Percentiles rank a stretch among this genome's conserved stretches.
Evolutionary conservation across 495 filamentous ascomycete species (phyloP).

Genomic region (Lindgomyces ingoldianus): DNA sequence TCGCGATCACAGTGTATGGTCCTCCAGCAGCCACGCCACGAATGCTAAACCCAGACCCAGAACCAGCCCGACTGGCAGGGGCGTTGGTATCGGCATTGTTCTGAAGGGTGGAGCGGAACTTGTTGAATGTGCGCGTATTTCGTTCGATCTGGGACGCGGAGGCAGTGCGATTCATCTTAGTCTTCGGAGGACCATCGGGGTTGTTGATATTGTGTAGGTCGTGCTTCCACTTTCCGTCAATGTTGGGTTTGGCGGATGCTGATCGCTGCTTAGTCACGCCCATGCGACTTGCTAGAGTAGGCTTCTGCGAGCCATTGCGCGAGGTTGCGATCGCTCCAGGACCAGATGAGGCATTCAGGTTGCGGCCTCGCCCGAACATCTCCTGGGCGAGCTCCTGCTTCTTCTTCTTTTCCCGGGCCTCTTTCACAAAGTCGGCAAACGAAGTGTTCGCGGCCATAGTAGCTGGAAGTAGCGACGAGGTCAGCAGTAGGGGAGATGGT

Average conservation of each 20-base stretch:
- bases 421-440: slow-evolving; percentile 29
- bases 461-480: neutral
- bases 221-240: slow-evolving; percentile 37
- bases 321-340: slow-evolving; percentile 6
- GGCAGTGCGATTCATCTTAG: slow-evolving; percentile 28
- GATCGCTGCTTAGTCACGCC: slow-evolving; percentile 29
- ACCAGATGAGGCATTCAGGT: slow-evolving; percentile 5
- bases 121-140: slow-evolving; percentile 36
- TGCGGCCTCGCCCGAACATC: slow-evolving; percentile 36
- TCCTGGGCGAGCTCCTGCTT: slow-evolving; percentile 35
- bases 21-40: slow-evolving; percentile 66
- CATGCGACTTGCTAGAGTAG: slow-evolving; percentile 29
- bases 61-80: slow-evolving; percentile 38
- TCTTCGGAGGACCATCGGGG: slow-evolving; percentile 15
- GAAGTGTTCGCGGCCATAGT: slow-evolving; percentile 3
- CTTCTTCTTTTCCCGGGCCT: slow-evolving; percentile 30
- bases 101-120: slow-evolving; percentile 40
- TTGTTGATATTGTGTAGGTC: slow-evolving; percentile 35
- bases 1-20: slow-evolving; percentile 63
- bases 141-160: slow-evolving; percentile 38
- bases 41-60: slow-evolving; percentile 65
- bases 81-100: slow-evolving; percentile 32
- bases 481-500: neutral
- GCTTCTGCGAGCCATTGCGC: slow-evolving; percentile 18
- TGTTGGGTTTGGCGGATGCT: slow-evolving; percentile 33